Conservation (phyloP, 495 filamentous ascomycete species). For the Talaromyces liani region DNA sequence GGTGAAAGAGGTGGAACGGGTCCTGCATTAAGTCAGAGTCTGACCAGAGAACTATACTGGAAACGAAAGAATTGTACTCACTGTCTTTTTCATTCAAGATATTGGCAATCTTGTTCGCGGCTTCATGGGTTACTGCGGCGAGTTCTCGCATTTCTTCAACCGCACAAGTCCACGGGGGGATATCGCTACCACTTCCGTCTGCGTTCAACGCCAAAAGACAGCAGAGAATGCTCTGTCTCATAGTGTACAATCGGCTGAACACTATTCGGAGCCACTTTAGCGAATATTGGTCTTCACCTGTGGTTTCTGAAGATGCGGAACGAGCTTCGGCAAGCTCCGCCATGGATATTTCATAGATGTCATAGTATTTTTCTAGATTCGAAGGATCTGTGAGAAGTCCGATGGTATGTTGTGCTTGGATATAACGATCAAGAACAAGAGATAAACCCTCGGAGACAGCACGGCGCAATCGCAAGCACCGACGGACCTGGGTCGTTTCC, state of each 20-base stretch:
- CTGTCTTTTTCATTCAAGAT: slow-evolving; percentile 81
- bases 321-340: slow-evolving; percentile 66
- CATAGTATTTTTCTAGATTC: slow-evolving; percentile 82
- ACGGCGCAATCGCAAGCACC: slow-evolving; percentile 72
- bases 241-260: slow-evolving; percentile 69
- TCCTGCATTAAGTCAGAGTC: slow-evolving; percentile 24
- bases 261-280: slow-evolving; percentile 71
- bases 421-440: slow-evolving; percentile 61
- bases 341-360: slow-evolving; percentile 83
- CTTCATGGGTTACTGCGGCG: slow-evolving; percentile 44
- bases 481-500: slow-evolving; percentile 64
- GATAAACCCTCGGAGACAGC: slow-evolving; percentile 61
- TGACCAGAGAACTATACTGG: not conserved
- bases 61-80: slow-evolving; percentile 31
- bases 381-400: slow-evolving; percentile 66
- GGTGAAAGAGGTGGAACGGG: slow-evolving; percentile 54
- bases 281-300: slow-evolving; percentile 69
- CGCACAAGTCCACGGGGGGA: slow-evolving; percentile 69
- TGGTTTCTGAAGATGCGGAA: slow-evolving; percentile 48
- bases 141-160: slow-evolving; percentile 66
- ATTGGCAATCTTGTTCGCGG: slow-evolving; percentile 51
- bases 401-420: slow-evolving; percentile 56
- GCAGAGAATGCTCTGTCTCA: slow-evolving; percentile 77
- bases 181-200: slow-evolving; percentile 74
- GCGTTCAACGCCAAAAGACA: slow-evolving; percentile 80